Conservation (phyloP, 108 stramenopile species). For the Licmophora abbreviata region DNA sequence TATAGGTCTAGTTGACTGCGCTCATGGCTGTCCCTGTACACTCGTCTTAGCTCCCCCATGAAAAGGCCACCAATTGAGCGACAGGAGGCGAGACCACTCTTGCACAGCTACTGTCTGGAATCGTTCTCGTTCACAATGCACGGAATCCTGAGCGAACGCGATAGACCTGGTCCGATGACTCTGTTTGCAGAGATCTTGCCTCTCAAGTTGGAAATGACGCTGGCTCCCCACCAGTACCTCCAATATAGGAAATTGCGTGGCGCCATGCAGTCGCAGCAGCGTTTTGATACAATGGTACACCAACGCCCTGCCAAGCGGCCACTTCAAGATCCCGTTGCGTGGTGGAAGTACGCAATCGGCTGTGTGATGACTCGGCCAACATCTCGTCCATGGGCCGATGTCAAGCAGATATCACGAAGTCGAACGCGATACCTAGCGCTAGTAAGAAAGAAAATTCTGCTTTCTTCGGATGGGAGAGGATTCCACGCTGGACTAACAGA, state of each 20-base stretch:
- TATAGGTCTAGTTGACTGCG: too few species aligned
- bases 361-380: slow-evolving; percentile 63
- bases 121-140: slow-evolving; percentile 16
- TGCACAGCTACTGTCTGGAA: slow-evolving; percentile 34
- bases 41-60: not conserved
- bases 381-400: slow-evolving; percentile 68
- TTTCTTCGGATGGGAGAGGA: slow-evolving; percentile 23
- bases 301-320: slow-evolving; percentile 46
- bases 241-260: slow-evolving; percentile 57
- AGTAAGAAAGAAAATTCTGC: slow-evolving; percentile 48
- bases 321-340: slow-evolving; percentile 31
- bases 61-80: not conserved
- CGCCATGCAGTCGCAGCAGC: slow-evolving; percentile 65
- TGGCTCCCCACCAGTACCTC: slow-evolving; percentile 55
- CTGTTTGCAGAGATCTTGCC: slow-evolving; percentile 58
- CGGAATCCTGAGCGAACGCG: slow-evolving; percentile 28
- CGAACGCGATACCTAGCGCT: slow-evolving; percentile 52
- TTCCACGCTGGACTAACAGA: slow-evolving; percentile 60
- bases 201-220: slow-evolving; percentile 26
- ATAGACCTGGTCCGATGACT: slow-evolving; percentile 38
- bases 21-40: too few species aligned
- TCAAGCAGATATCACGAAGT: slow-evolving; percentile 36
- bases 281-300: slow-evolving; percentile 77
- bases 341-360: slow-evolving; percentile 74
- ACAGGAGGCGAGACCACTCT: slow-evolving; percentile 2